Evolutionary conservation across 2,329 filamentous ascomycete species (phyloP), one percentile per base, ranked within the genome.

Genomic region (Diaporthe vexans): DNA sequence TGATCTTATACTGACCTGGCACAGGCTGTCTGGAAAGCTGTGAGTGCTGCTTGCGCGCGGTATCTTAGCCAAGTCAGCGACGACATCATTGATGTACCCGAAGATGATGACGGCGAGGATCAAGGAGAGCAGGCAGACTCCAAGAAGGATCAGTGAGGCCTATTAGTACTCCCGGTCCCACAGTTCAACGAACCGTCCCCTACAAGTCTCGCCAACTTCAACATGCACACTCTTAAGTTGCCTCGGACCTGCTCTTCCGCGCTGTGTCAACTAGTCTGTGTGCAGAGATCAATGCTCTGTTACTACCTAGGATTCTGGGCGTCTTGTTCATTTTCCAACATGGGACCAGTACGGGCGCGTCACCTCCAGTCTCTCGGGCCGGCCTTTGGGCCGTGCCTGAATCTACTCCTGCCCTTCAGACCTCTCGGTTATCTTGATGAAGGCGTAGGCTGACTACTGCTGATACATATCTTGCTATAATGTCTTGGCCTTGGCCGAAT

Each of bases 151-250:
- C 77, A 65, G 67, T 80, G 76, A 77, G 33, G 29, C 15, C 52
- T 33, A 11, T 19, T 35, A 9, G 40, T 46, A 51, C 69, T 76
- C n/a, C 58, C 21, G 65, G 63, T 26, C 24, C 48, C 33, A 51
- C 15, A 26, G 59, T 52, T 51, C 68, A 33, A 33, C n/a, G 19
- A 67, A 37, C 5, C 52, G 19, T 24, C 51, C 26, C 40, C 65
- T 11, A 56, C 26, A 35, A 35, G 43, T 26, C 21, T 51, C 13
- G 17, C 26, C 67, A 24, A 37, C 37, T 57, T 35, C 40, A 37
- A n/a, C 59, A 46, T 94, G 95, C 95, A 96, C 94, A 93, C 94
- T 94, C 93, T 97, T 98, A 94, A 98, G 95, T 97, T 97, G 94
- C 90, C 94, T 95, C 90, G 72, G 90, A 91, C 85, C 83, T 88